Evolutionary conservation across 2,329 filamentous ascomycete species (phyloP), one percentile per base, ranked within the genome.

Genomic region (Exophiala alcalophila): DNA sequence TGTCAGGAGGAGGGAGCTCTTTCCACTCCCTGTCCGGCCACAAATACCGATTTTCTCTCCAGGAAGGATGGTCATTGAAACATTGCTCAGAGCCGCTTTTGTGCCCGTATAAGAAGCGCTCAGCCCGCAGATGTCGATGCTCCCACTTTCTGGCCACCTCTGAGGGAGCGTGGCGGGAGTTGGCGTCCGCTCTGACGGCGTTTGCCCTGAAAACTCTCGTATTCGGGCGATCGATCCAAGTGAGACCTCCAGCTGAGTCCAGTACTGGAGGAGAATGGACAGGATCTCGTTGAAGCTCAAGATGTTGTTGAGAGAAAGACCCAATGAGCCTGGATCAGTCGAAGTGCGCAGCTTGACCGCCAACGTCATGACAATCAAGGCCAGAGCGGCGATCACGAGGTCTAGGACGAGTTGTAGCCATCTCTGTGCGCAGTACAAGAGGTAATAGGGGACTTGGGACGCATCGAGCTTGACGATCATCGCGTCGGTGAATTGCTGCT

Each of bases 381-480:
- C 57, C 25, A 60, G 52, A 5, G 28, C 49, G 6, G 56, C 57
- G 21, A 59, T 54, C 9, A 58, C 32, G 9, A 59, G 32, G 29
- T 58, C 56, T 8, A 59, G 53, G 11, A 53, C 51, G 12, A 58
- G 27, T 3, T 26, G 41, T 16, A 59, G 31, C 70, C 70, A 73
- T 4, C 64, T 59, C 48, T 73, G 70, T 14, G 70, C 60, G 26
- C 64, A 65, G n/a, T 66, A 62, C 9, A 72, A 57, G 1, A 72
- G 61, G 48, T 72, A 73, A 48, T 64, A 70, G 0, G 71, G 68
- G 2, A 59, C 58, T 44, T 73, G 70, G 5, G 64, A 65, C 16
- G 50, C 51, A 40, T 72, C 64, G 5, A 73, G 60, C 12, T 65
- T 47, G 2, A 53, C 37, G 0, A 64, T 59, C 2, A 62, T 67